These are phyloP conservation scores for Ophiostoma piceae DNA, from an alignment of 2,329 filamentous ascomycete genomes.

Conservation along the genomic window DNA sequence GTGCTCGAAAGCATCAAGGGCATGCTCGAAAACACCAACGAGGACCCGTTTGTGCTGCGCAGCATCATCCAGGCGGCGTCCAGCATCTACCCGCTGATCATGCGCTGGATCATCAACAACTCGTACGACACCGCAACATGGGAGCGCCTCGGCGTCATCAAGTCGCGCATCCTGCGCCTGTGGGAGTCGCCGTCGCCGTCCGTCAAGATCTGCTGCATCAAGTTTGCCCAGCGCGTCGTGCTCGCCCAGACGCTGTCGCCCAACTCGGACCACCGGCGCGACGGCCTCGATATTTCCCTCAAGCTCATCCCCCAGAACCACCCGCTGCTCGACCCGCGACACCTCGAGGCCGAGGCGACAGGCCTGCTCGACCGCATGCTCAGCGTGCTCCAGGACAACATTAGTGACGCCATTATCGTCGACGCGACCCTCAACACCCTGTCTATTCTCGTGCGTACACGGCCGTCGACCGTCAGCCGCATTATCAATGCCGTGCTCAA, in stretches of 20 bases:
- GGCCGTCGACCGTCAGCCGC: slow-evolving; percentile 75
- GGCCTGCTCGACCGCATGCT: slow-evolving; percentile 87
- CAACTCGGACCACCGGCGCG: slow-evolving; percentile 70
- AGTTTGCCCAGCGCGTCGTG: slow-evolving; percentile 91
- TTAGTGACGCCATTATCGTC: slow-evolving; percentile 54
- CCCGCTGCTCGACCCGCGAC: slow-evolving; percentile 68
- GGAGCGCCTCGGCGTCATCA: slow-evolving; percentile 84
- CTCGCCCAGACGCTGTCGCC: slow-evolving; percentile 83
- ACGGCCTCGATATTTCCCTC: slow-evolving; percentile 77
- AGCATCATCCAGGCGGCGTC: slow-evolving; percentile 82
- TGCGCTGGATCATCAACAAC: slow-evolving; percentile 88
- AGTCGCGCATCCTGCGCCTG: slow-evolving; percentile 77
- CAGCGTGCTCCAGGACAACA: slow-evolving; percentile 76
- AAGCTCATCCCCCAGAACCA: slow-evolving; percentile 81
- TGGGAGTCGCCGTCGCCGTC: slow-evolving; percentile 77
- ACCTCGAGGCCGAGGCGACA: slow-evolving; percentile 86
- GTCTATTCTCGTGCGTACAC: slow-evolving; percentile 72
- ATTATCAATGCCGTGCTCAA: slow-evolving; percentile 79
- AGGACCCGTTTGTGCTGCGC: slow-evolving; percentile 76
- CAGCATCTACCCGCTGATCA: slow-evolving; percentile 86
- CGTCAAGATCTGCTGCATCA: slow-evolving; percentile 89
- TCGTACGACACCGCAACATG: slow-evolving; percentile 75
- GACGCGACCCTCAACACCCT: slow-evolving; percentile 58
- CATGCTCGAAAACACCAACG: slow-evolving; percentile 63
- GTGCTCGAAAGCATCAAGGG: slow-evolving; percentile 72